phyloP scores from a whole-genome alignment of 164 flowering plant species.

The Akebia trifoliata region DNA sequence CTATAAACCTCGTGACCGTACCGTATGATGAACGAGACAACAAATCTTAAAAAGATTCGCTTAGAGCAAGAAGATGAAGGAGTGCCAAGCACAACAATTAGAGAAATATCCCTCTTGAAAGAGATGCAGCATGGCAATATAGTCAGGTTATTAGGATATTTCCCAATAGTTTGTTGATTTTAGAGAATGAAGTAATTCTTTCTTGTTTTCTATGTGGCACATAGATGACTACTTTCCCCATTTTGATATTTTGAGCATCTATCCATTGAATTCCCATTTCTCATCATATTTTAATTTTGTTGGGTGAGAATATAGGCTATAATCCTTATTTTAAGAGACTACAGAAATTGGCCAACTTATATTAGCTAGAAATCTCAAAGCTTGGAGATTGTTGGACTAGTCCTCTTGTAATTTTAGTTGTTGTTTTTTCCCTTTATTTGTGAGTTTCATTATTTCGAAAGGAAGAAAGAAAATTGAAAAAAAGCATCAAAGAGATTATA shows the following conservation, averaged over 20 bases:
- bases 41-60: conserved; percentile 88
- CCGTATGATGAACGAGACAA: conserved; percentile 68
- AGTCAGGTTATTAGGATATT: conserved; percentile 47
- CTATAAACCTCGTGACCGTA: conserved; percentile 91
- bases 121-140: conserved; percentile 97
- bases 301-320: too few species aligned
- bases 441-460: too few species aligned
- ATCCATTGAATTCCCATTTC: background rate
- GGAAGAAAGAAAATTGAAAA: background rate
- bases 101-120: conserved; percentile 92
- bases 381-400: too few species aligned
- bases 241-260: background rate
- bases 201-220: background rate
- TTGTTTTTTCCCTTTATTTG: too few species aligned
- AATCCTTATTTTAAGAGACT: background rate
- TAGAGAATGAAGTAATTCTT: background rate
- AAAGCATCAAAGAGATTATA: too few species aligned
- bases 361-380: too few species aligned
- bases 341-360: too few species aligned
- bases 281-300: too few species aligned
- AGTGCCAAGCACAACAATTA: conserved; percentile 89
- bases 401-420: too few species aligned
- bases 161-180: background rate
- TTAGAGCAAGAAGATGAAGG: conserved; percentile 98
- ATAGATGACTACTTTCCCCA: background rate